Conservation (phyloP, 805 yeast species). For the Starmera pachycereana region DNA sequence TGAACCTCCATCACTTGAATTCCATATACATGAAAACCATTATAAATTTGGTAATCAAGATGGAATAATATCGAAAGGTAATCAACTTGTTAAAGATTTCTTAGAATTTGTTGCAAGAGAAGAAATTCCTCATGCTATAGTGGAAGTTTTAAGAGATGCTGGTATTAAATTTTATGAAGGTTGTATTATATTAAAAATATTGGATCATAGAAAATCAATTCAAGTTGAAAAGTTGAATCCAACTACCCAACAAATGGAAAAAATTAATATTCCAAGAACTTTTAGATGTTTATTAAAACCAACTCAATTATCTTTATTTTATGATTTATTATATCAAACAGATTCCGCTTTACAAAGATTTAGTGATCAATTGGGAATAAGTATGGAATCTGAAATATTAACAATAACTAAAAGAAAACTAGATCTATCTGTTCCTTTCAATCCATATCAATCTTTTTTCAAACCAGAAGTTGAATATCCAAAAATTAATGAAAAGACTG, state of each 20-base stretch:
- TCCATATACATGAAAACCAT: slow-evolving; percentile 87
- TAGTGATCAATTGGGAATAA: slow-evolving; percentile 68
- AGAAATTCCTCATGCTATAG: slow-evolving; percentile 78
- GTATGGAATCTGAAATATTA: slow-evolving; percentile 82
- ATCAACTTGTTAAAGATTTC: slow-evolving; percentile 71
- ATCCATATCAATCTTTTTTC: slow-evolving; percentile 43
- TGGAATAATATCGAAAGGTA: slow-evolving; percentile 72
- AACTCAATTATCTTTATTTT: slow-evolving; percentile 70
- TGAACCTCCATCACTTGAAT: slow-evolving; percentile 71
- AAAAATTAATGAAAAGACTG: slow-evolving; percentile 20
- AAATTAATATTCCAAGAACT: slow-evolving; percentile 40
- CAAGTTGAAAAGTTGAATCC: slow-evolving; percentile 6
- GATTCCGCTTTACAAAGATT: slow-evolving; percentile 61
- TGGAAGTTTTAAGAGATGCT: slow-evolving; percentile 83
- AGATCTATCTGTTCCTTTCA: slow-evolving; percentile 61
- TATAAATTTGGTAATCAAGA: slow-evolving; percentile 88
- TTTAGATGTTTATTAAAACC: slow-evolving; percentile 74
- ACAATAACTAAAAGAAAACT: slow-evolving; percentile 70
- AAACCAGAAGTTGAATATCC: slow-evolving; percentile 41
- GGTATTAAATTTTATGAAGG: slow-evolving; percentile 84
- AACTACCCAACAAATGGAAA: slow-evolving; percentile 6
- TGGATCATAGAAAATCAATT: slow-evolving; percentile 60
- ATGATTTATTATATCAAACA: slow-evolving; percentile 76
- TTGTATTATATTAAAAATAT: slow-evolving; percentile 74
- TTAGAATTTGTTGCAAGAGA: slow-evolving; percentile 70